These are phyloP conservation scores for Arabidopsis arenosa DNA, from an alignment of 345 rosid species.

Conservation along the genomic window DNA sequence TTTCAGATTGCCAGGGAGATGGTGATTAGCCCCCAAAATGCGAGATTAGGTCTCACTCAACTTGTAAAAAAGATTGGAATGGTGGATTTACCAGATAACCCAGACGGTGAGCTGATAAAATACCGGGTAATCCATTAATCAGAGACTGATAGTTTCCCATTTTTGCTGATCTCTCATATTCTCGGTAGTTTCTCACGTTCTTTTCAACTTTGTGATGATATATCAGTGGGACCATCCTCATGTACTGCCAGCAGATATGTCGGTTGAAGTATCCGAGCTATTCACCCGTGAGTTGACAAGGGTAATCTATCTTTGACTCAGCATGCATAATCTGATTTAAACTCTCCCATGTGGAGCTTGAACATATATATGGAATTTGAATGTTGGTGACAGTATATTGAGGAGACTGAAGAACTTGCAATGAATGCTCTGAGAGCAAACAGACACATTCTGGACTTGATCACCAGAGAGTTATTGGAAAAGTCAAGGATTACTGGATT, in stretches of 20 bases:
- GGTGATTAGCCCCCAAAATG: conserved; percentile 96
- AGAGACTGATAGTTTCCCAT: conserved; percentile 12
- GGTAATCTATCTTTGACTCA: conserved; percentile 54
- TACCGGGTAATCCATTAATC: conserved; percentile 65
- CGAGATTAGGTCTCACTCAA: conserved; percentile 73
- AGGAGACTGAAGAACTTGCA: conserved; percentile 95
- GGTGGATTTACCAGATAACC: conserved; percentile 69
- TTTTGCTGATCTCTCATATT: conserved; percentile 8
- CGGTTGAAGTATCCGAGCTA: conserved; percentile 90
- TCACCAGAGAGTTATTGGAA: conserved; percentile 71
- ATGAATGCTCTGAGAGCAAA: conserved; percentile 76
- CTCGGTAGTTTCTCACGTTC: not conserved
- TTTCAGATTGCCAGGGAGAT: conserved; percentile 93
- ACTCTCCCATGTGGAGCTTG: conserved; percentile 25
- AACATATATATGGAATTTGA: conserved; percentile 23
- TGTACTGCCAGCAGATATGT: conserved; percentile 85
- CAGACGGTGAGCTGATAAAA: conserved; percentile 77
- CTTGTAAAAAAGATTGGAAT: conserved; percentile 82
- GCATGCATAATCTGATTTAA: conserved; percentile 8
- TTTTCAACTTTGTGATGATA: conserved; percentile 17
- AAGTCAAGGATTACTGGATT: conserved; percentile 89
- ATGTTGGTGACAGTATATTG: conserved; percentile 74
- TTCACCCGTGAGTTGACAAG: conserved; percentile 86
- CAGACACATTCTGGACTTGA: conserved; percentile 71
- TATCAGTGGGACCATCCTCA: conserved; percentile 91